These are phyloP conservation scores for Oligophagozyma castellii DNA, from an alignment of 1,139 yeast species.

Conservation along the genomic window DNA sequence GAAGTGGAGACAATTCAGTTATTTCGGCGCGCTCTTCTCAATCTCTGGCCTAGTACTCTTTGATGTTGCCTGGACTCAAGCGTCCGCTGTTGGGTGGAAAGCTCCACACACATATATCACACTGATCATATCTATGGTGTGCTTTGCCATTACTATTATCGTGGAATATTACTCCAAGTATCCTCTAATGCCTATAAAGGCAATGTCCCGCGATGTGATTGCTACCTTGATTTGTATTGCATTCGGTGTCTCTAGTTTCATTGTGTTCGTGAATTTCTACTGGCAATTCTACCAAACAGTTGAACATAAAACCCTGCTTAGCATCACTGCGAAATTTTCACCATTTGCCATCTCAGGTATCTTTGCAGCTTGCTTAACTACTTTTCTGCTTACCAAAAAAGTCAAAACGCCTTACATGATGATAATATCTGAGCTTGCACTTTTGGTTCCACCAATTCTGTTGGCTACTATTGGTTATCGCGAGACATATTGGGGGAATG, in stretches of 20 bases:
- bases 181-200: constrained; percentile 37
- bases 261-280: constrained; percentile 39
- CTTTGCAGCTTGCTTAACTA: constrained; percentile 34
- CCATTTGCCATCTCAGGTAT: constrained; percentile 25
- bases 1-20: constrained; percentile 27
- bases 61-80: constrained; percentile 49
- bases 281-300: constrained; percentile 28
- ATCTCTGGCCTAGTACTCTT: constrained; percentile 36
- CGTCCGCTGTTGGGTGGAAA: constrained; percentile 47
- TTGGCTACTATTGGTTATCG: constrained; percentile 34
- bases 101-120: constrained; percentile 35
- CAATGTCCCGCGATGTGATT: constrained; percentile 30
- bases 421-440: constrained; percentile 32
- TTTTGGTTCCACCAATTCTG: constrained; percentile 29
- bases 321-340: constrained; percentile 28
- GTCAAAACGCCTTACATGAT: constrained; percentile 29
- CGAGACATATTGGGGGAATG: constrained; percentile 41
- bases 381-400: constrained; percentile 28
- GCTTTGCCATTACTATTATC: constrained; percentile 27
- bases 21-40: constrained; percentile 34
- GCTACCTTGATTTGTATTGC: constrained; percentile 36
- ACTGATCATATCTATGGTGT: constrained; percentile 34
- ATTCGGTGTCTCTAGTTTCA: constrained; percentile 49
- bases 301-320: constrained; percentile 26
- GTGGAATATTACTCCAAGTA: constrained; percentile 28